These are phyloP conservation scores for Castanopsis chinensis DNA, from an alignment of 306 rosid genomes.

Conservation along the genomic window DNA sequence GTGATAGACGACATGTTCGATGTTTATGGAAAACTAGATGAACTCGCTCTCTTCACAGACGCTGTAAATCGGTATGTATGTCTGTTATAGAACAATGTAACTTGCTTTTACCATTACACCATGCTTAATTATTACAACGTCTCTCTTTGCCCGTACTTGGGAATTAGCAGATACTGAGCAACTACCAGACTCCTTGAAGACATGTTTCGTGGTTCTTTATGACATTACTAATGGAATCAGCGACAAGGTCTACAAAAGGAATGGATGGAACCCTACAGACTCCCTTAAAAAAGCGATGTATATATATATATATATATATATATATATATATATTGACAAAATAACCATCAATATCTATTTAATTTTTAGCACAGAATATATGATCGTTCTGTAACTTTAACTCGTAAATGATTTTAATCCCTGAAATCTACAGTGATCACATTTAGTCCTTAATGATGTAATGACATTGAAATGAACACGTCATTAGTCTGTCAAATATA, in stretches of 20 bases:
- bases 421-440: no score
- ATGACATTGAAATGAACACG: no score
- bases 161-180: conserved; percentile 35
- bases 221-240: conserved; percentile 53
- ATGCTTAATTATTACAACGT: neutral
- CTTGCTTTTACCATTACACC: neutral
- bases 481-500: no score
- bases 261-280: conserved; percentile 49
- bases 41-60: conserved; percentile 56
- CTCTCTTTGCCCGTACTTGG: conserved; percentile 45
- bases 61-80: conserved; percentile 42
- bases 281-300: conserved; percentile 28
- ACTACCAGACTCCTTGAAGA: conserved; percentile 56
- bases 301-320: no score
- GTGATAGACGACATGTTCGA: conserved; percentile 65
- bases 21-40: conserved; percentile 52
- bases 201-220: conserved; percentile 46
- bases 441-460: no score
- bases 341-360: no score
- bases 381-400: no score
- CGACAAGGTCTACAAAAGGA: conserved; percentile 33
- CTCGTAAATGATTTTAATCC: no score
- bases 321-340: conserved; percentile 7
- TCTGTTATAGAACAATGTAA: no score
- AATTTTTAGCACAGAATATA: no score